Evolutionary conservation across 2,329 filamentous ascomycete species (phyloP), one percentile per base, ranked within the genome.

Genomic region (Fusarium zealandicum): DNA sequence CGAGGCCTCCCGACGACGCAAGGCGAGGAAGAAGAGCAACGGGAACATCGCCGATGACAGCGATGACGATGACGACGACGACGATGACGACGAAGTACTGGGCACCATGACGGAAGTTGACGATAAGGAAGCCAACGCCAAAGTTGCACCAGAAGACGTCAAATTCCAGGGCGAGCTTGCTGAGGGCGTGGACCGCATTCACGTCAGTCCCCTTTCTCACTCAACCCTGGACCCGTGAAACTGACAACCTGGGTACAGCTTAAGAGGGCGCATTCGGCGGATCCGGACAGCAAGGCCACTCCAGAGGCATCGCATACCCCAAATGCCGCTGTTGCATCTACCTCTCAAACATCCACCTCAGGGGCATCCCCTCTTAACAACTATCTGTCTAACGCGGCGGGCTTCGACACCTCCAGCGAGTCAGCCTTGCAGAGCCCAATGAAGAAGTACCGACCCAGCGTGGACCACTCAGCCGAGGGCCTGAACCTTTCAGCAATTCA

Each of bases 141-240:
- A 84, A 66, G 74, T 90, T 30, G 86, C 80, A 6, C 84, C 87
- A 2, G 90, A 93, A 60, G 90, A 93, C 69, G 85, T 84, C 45
- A 82, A 85, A 63, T 86, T 86, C 64, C 84, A 88, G 48, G 88
- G 88, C 42, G 90, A 93, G 72, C 79, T 95, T 48, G 88, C 89
- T 35, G 90, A 93, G 59, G 90, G 90, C 40, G 89, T 95, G 43
- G 85, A 90, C 66, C 88, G 91, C 64, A 93, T 95, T 73, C 89
- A 87, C 75, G 90, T 92, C 80, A 69, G 84, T 73, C 36, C 13
- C 5, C 16, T 18, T 2, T 6, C 20, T 9, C 22, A 16, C 18
- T 17, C 17, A 40, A 12, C 9, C 17, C 4, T 14, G 30, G 17
- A 33, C 16, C 4, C 3, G 14, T 45, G 37, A 31, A 35, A 33